Base-by-base conservation (phyloP, 345 rosid species). In the Brassica cretica region DNA sequence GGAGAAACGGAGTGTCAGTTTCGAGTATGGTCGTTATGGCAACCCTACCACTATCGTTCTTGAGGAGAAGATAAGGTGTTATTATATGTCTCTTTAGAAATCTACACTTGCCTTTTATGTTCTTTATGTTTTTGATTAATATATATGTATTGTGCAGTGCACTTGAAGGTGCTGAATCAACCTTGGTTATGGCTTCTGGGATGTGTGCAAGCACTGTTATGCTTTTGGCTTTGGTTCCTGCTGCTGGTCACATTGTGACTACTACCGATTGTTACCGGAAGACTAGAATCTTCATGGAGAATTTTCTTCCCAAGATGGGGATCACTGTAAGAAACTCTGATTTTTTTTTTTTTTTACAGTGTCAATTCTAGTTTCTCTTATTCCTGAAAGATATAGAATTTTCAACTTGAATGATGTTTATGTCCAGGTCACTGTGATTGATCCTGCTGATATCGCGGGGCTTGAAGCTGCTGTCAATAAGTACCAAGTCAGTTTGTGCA, bases 1-100 rank as follows among this genome's bases (percentile, higher is more conserved):
- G 98, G 99, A 95, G 86, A 91, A 93, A 67, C 90, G 99, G 68
- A 84, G 68, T 69, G 71, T 61, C 6, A 95, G 99, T 85, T 95
- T 90, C 76, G 99, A 93, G 77, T 95, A 95, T 84, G 99, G 99
- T 59, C 89, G 99, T 29, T 95, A 95, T 83, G 99, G 99, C 56
- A 95, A 95, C 85, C 99, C 99, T 0, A 95, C 99, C 6, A 93
- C 99, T 2, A 89, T 71, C 39, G 97, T 91, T 21, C 75, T 74
- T 0, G 99, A 95, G 83, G 89, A 93, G 79, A 95, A 95, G 82
- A 84, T 95, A 78, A 95, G 99, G 99, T 95, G 99, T 95, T 49
- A 16, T 51, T 76, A 71, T 58, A 44, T 78, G 15, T 41, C 33
- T 53, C 6, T 55, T 56, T 66, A 65, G 19, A 24, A 21, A n/a